Evolutionary conservation across 73 alveolate species (phyloP).

Genomic region (Uronychia binucleata): DNA sequence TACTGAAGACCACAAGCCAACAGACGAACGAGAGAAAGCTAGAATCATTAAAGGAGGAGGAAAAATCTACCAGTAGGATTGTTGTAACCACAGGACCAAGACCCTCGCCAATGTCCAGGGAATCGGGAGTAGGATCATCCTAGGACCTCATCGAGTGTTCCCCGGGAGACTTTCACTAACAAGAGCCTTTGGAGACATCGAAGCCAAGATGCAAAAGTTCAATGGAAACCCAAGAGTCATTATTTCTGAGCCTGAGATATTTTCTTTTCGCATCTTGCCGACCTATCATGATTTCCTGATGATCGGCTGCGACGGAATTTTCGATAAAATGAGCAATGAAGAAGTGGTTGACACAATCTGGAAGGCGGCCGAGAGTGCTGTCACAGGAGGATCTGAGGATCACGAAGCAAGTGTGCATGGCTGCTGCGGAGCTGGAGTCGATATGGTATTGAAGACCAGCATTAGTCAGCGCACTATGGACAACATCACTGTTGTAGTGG

Average conservation of each 20-base stretch:
- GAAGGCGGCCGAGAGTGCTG: too few species aligned
- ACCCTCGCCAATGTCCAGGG: conserved; percentile 6
- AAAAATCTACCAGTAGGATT: conserved; percentile 39
- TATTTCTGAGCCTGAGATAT: conserved; percentile 72
- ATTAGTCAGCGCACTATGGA: conserved; percentile 72
- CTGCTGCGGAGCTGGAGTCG: conserved; percentile 65
- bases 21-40: conserved; percentile 40
- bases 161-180: conserved; percentile 95
- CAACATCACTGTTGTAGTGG: conserved; percentile 75
- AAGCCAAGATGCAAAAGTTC: conserved; percentile 70
- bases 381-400: conserved; percentile 15
- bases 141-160: conserved; percentile 93
- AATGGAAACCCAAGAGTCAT: conserved; percentile 84
- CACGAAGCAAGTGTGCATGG: not conserved
- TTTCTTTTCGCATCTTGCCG: conserved; percentile 2
- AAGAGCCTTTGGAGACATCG: conserved; percentile 82
- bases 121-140: conserved; percentile 42
- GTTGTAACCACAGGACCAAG: too few species aligned
- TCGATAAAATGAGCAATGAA: conserved; percentile 80
- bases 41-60: conserved; percentile 56
- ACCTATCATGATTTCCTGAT: conserved; percentile 21
- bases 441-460: conserved; percentile 67
- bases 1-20: conserved; percentile 58
- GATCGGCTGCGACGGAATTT: conserved; percentile 84
- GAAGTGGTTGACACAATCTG: conserved; percentile 78